Base-by-base conservation (phyloP, 2,329 filamentous ascomycete species). In the Cercospora janseana region DNA sequence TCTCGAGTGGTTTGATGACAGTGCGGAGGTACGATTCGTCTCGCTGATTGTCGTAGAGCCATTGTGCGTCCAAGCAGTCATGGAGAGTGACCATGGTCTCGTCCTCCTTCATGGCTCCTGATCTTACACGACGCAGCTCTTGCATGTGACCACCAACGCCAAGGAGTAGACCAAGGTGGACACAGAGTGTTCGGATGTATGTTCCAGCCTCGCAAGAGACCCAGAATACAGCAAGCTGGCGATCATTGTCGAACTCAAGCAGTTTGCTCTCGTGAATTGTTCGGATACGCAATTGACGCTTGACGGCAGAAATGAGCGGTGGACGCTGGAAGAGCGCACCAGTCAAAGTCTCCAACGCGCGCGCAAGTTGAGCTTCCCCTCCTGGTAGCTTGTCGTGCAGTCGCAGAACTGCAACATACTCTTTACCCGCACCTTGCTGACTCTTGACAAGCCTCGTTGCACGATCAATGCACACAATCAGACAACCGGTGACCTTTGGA, bases 191-290 rank as follows among this genome's bases (percentile, higher is more conserved):
- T 78, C 93, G 88, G 70, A 98, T 97, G 73, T 98, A 98, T 58
- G 93, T 98, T 70, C 93, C 93, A 51, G 90, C 93, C 75, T 98
- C 93, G 74, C 93, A 98, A 75, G 89, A 95, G 63, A 97, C 93
- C 92, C 93, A 97, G 81, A 98, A 98, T 49, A 97, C 92, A 72
- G 88, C 93, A 28, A 98, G 81, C 72, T 97, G 91, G 65, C 93
- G 85, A 67, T 97, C 92, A 69, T 98, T 97, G 78, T 98, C 93
- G 69, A 97, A 98, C 77, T 98, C 93, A 69, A 76, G 79, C 48
- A 97, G 79, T 77, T 94, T 95, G 82, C 86, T 94, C 75, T 97
- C 90, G 78, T 97, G 87, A 64, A 98, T 95, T 57, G 92, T 96
- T 74, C 93, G 85, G 73, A 98, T 95, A 80, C 93, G 91, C 56